These are phyloP conservation scores for Mortierella sp. DNA, from an alignment of 371 early-diverging fungal genomes.

Conservation along the genomic window DNA sequence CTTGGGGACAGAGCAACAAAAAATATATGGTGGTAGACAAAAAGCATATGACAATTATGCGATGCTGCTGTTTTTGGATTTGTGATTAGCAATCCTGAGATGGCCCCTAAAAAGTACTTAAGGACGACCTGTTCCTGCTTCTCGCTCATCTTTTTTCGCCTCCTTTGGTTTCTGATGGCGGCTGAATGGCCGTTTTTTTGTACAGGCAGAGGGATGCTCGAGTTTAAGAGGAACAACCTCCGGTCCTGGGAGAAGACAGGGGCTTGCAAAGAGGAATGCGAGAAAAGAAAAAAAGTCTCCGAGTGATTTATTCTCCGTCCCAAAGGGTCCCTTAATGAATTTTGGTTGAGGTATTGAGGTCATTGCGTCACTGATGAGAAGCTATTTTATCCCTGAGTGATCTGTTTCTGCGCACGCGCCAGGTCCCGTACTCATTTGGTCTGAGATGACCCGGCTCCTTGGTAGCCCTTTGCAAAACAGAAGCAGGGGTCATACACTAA, in stretches of 20 bases:
- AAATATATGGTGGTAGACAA: no score
- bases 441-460: neutral
- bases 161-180: neutral
- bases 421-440: neutral
- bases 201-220: no score
- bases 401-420: neutral
- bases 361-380: neutral
- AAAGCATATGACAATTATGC: slow-evolving; percentile 16
- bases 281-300: neutral
- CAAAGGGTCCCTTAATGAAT: neutral
- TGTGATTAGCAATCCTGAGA: slow-evolving; percentile 16
- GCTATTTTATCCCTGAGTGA: neutral
- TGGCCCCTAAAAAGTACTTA: neutral
- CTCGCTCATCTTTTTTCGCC: neutral
- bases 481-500: neutral
- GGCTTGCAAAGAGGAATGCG: neutral
- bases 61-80: neutral
- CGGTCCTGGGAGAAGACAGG: neutral
- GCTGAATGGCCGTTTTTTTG: neutral
- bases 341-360: neutral
- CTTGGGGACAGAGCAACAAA: no score
- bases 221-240: neutral
- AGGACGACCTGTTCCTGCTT: neutral
- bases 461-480: neutral
- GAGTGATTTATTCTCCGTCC: neutral